phyloP scores from a whole-genome alignment of 2,329 filamentous ascomycete genomes.

The Alternaria hordeiaustralica region DNA sequence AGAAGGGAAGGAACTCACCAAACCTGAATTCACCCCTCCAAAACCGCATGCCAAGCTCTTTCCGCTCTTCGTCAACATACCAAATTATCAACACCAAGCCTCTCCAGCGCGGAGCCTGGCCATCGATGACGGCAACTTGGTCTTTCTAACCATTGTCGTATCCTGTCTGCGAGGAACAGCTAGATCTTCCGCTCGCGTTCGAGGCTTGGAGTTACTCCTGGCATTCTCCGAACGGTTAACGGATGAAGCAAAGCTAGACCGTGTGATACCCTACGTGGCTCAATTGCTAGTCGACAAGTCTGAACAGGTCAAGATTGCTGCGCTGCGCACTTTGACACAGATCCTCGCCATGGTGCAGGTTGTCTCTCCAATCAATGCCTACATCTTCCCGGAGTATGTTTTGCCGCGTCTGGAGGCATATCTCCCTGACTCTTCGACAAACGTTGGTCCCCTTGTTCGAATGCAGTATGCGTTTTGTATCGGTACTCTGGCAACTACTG shows the following conservation, averaged over 20 bases:
- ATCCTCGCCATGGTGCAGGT: slow-evolving; percentile 81
- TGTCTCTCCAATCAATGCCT: slow-evolving; percentile 77
- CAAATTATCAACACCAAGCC: slow-evolving; percentile 78
- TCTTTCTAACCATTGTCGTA: slow-evolving; percentile 88
- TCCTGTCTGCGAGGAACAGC: slow-evolving; percentile 89
- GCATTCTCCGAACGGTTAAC: slow-evolving; percentile 91
- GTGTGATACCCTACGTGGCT: slow-evolving; percentile 89
- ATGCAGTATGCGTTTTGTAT: slow-evolving; percentile 94
- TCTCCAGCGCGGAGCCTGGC: slow-evolving; percentile 66
- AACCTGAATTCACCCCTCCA: slow-evolving; percentile 37
- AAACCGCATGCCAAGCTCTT: slow-evolving; percentile 66
- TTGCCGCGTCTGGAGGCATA: slow-evolving; percentile 66
- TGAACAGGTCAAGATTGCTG: slow-evolving; percentile 84
- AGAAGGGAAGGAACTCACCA: slow-evolving; percentile 54
- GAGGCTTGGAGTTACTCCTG: slow-evolving; percentile 88
- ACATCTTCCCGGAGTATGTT: slow-evolving; percentile 71
- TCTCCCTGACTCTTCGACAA: slow-evolving; percentile 54
- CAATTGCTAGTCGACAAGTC: slow-evolving; percentile 80
- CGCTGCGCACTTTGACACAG: slow-evolving; percentile 85
- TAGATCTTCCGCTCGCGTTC: slow-evolving; percentile 82
- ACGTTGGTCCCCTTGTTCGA: slow-evolving; percentile 72
- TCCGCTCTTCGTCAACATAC: slow-evolving; percentile 84
- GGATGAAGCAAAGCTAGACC: slow-evolving; percentile 94
- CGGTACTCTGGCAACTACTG: slow-evolving; percentile 84
- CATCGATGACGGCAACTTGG: slow-evolving; percentile 86